phyloP scores from a whole-genome alignment of 2,329 filamentous ascomycete genomes.

The Knoxdaviesia proteae region DNA sequence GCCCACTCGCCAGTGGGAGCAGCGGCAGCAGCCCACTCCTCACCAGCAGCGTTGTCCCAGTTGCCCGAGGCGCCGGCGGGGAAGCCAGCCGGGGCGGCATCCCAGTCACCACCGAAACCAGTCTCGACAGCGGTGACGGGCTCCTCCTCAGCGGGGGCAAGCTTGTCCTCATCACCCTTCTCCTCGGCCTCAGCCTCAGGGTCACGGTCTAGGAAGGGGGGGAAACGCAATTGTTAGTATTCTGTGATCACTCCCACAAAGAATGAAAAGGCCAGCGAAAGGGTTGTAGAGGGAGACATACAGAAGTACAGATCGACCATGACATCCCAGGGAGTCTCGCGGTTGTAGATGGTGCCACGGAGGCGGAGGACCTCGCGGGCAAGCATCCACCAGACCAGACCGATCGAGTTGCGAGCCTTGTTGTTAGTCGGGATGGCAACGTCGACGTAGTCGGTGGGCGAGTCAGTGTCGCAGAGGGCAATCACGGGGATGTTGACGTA shows the following conservation, averaged over 20 bases:
- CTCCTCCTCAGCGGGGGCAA: conserved; percentile 68
- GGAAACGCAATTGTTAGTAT: conserved; percentile 6
- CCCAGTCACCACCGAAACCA: conserved; percentile 72
- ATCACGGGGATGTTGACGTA: conserved; percentile 99
- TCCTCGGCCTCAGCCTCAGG: conserved; percentile 99
- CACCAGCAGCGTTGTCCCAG: conserved; percentile 35
- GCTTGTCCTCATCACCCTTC: conserved; percentile 87
- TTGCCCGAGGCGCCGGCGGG: conserved; percentile 33
- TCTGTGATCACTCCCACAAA: not conserved
- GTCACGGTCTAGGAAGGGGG: conserved; percentile 51
- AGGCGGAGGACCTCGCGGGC: conserved; percentile 99
- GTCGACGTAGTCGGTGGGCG: conserved; percentile 97
- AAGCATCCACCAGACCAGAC: conserved; percentile 98
- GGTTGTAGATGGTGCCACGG: conserved; percentile 85
- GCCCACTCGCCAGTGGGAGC: conserved; percentile 53
- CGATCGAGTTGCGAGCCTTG: conserved; percentile 99
- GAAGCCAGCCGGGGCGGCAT: conserved; percentile 54
- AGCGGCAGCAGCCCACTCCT: conserved; percentile 45
- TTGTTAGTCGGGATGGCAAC: conserved; percentile 99
- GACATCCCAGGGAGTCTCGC: conserved; percentile 95
- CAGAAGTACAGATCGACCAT: conserved; percentile 99
- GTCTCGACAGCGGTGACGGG: conserved; percentile 50
- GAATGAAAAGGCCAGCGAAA: not conserved
- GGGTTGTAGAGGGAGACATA: conserved; percentile 17
- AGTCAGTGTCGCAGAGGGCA: conserved; percentile 97